Evolutionary conservation across 1,139 yeast species (phyloP).

Genomic region (Magnusiomyces magnusii): DNA sequence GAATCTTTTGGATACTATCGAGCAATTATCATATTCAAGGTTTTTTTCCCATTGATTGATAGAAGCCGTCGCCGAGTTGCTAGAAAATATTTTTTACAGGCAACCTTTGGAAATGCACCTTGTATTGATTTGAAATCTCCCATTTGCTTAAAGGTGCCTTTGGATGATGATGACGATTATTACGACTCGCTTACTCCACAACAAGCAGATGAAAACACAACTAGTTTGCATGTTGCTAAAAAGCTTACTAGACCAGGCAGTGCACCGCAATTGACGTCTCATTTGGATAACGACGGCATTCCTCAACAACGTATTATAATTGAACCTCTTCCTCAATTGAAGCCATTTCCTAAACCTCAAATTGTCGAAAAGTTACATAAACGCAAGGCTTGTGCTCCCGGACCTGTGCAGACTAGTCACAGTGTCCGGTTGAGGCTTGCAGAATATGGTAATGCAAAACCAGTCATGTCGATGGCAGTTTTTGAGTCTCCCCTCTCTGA

Average conservation of each 20-base stretch:
- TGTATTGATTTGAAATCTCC: neutral
- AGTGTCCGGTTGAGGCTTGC: neutral
- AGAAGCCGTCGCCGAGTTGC: neutral
- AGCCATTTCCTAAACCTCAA: neutral
- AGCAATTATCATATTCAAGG: neutral
- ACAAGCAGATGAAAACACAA: no score
- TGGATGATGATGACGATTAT: no score
- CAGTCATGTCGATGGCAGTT: neutral
- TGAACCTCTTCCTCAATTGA: neutral
- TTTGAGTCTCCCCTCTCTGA: no score
- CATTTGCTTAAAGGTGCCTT: neutral
- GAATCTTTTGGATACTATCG: neutral
- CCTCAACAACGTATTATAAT: no score
- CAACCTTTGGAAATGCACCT: slow-evolving; percentile 5
- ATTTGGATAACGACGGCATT: no score
- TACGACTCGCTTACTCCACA: no score
- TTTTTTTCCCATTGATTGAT: neutral
- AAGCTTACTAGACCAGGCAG: no score
- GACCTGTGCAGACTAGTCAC: neutral
- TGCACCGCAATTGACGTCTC: no score
- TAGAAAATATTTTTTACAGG: neutral
- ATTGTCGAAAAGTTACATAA: neutral
- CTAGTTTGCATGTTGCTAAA: no score
- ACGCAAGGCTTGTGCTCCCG: neutral
- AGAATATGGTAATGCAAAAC: neutral